Base-by-base conservation (phyloP, 257 asterid genomes). In the Rehmannia glutinosa region DNA sequence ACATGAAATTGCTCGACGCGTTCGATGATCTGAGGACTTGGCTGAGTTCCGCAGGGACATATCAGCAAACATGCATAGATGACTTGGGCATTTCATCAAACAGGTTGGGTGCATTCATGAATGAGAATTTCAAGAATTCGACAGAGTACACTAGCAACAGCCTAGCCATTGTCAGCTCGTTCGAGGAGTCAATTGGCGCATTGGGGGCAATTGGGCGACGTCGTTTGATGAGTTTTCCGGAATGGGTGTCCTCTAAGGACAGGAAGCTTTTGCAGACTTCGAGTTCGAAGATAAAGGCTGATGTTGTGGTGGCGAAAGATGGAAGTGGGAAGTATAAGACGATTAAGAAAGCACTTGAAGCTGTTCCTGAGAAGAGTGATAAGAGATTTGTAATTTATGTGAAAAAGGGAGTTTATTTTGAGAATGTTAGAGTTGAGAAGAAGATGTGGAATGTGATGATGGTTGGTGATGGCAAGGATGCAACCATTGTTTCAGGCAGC, bases 21-120 rank as follows among this genome's bases (percentile, higher is more conserved):
- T 71, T 87, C 0, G 80, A 59, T 10, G 96, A 89, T 73, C 43
- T 91, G 43, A 51, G 73, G 20, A 91, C 96, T 0, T 91, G 98
- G 98, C 66, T 91, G 39, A 91, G 96, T 52, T 81, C 98, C 2
- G 88, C 98, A 0, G 90, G 83, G 23, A 87, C 98, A 6, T 87
- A 76, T 53, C 95, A 80, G 45, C 80, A 87, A 16, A 89, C 98
- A 2, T 91, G 98, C 80, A 51, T 87, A 0, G 96, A 87, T 23
- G 91, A 82, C 1, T 32, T 91, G 16, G 77, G 64, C 4, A 53
- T 20, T 20, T 69, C 59, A 1, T 54, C 81, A 1, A 20, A 28
- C 0, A 68, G n/a, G 32, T 25, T 78, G 64, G 56, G 53, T 2
- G 53, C 0, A 6, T n/a, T 71, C 2, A 72, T 49, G 6, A 57